Evolutionary conservation across 2,329 filamentous ascomycete species (phyloP), one percentile per base, ranked within the genome.

Genomic region (Claviceps humidiphila): DNA sequence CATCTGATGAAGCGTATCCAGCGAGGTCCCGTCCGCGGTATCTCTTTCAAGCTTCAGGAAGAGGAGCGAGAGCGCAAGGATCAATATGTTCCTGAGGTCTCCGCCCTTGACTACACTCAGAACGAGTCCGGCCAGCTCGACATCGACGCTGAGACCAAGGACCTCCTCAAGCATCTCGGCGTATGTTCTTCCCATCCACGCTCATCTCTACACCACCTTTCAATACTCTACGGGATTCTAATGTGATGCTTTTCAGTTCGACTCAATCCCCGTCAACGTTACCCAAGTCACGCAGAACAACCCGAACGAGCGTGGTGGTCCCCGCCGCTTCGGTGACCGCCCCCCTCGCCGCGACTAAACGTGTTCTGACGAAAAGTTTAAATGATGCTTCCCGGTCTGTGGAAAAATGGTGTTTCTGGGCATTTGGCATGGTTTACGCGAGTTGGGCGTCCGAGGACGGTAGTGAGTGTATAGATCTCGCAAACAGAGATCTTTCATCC

Each of bases 41-140:
- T 98, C 78, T 98, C 94, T 75, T 98, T 98, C 90, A 98, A 98
- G 84, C 88, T 98, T 57, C 93, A 98, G 80, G 93, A 98, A 81
- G 93, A 98, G 81, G 93, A 98, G 85, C 89, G 93, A 82, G 93
- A 98, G 80, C 87, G 93, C 74, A 98, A 98, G 87, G 93, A 98
- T 81, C 93, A 98, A 81, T 98, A 96, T 80, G 93, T 98, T 62
- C 93, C 93, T 69, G 93, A 98, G 78, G 81, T 98, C 66, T 98
- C 94, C 57, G 93, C 93, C 70, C 87, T 98, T 71, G 93, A 98
- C 82, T 95, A 96, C 80, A 84, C 85, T 69, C 89, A 95, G 81
- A 89, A 81, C 72, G 93, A 97, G 79, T 85, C 77, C 70, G 93
- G 93, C 68, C 85, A 90, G 74, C 82, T 98, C 66, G 91, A 97